Evolutionary conservation across 495 filamentous ascomycete species (phyloP).

Genomic region (Rhypophila decipiens): DNA sequence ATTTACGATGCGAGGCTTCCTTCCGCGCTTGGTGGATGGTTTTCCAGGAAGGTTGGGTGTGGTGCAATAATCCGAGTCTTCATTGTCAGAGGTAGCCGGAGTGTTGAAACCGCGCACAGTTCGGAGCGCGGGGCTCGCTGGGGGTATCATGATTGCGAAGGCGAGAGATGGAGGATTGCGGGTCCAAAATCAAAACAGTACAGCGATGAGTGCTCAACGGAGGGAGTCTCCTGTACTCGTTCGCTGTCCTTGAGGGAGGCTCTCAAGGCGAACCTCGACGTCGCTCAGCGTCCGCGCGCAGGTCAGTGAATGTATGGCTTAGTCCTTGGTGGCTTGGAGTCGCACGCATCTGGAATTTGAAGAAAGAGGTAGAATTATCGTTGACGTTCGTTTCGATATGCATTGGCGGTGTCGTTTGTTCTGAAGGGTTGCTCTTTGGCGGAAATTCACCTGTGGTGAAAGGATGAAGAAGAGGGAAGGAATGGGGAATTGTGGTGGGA

Average conservation of each 20-base stretch:
- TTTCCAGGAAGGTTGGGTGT: slow-evolving; percentile 30
- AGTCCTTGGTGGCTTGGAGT: slow-evolving; percentile 33
- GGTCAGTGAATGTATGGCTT: slow-evolving; percentile 26
- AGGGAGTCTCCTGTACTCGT: background rate
- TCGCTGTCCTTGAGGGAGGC: slow-evolving; percentile 15
- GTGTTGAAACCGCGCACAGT: slow-evolving; percentile 73
- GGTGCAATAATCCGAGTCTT: slow-evolving; percentile 66
- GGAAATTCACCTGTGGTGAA: slow-evolving; percentile 1
- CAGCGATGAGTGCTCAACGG: background rate
- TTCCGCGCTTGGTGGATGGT: slow-evolving; percentile 18
- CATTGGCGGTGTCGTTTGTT: slow-evolving; percentile 29
- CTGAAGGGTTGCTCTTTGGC: background rate
- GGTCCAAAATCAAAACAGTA: background rate
- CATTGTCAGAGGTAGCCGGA: slow-evolving; percentile 77
- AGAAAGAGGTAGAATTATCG: slow-evolving; percentile 37
- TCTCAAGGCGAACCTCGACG: slow-evolving; percentile 44
- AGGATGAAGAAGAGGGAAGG: background rate
- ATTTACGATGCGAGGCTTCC: slow-evolving; percentile 29
- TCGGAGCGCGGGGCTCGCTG: slow-evolving; percentile 57
- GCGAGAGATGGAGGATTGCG: background rate
- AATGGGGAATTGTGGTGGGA: background rate
- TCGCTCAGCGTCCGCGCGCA: slow-evolving; percentile 43
- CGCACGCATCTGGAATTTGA: slow-evolving; percentile 42
- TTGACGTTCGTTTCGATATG: slow-evolving; percentile 35
- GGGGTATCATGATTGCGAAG: slow-evolving; percentile 26